A percentile compares a stretch with the other conserved stretches of the same genome.
Conservation (phyloP, 78 protist genomes). For the Pigoraptor vietnamica region DNA sequence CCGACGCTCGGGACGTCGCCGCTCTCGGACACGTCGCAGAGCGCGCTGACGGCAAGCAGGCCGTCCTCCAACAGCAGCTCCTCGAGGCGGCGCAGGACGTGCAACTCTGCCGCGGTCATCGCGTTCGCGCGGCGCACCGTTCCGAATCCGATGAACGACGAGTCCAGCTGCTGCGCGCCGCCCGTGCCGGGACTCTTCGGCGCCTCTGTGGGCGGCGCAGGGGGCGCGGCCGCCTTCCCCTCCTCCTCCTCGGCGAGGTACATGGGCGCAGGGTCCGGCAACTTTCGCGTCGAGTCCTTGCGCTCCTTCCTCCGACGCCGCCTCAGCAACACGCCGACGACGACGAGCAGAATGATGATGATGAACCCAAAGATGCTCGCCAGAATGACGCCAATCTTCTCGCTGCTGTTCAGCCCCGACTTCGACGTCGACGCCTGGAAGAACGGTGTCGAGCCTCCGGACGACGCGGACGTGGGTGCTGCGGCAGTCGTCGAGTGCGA, state of each 20-base stretch:
- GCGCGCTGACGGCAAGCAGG: background rate
- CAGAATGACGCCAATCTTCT: background rate
- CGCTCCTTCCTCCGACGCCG: background rate
- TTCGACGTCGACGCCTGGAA: no score
- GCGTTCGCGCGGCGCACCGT: background rate
- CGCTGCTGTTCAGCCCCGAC: background rate
- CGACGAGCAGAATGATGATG: background rate
- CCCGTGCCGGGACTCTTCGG: no score
- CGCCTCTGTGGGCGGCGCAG: background rate
- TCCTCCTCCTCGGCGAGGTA: background rate
- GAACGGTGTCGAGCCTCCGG: no score
- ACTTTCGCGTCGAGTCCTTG: background rate
- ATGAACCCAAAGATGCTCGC: background rate
- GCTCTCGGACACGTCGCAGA: background rate
- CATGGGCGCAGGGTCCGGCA: background rate
- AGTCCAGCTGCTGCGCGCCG: background rate
- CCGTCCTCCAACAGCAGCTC: background rate
- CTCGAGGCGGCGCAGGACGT: background rate
- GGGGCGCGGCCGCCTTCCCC: background rate
- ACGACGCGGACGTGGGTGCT: no score
- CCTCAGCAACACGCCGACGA: background rate
- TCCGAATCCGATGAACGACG: background rate
- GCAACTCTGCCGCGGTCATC: background rate
- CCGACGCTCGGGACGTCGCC: background rate
- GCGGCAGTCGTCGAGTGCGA: no score